Evolutionary conservation across 106 monocot genomes (phyloP).

Genomic region (Xerophyta viscosa): DNA sequence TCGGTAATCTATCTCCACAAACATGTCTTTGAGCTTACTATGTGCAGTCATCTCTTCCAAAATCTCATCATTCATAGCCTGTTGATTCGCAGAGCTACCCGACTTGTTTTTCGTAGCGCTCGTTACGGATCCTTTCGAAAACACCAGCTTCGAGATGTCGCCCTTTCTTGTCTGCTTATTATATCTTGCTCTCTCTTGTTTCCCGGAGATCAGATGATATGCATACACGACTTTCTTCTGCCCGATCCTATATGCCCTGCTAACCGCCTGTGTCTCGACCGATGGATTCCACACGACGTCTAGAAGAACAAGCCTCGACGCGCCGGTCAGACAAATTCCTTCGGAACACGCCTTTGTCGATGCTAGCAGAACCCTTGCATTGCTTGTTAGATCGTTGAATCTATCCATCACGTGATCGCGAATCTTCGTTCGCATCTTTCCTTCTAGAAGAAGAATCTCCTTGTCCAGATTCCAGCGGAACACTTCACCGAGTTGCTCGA

Average conservation of each 20-base stretch:
- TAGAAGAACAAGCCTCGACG: conserved; percentile 70
- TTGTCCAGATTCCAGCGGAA: conserved; percentile 53
- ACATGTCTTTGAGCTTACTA: conserved; percentile 46
- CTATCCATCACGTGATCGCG: conserved; percentile 35
- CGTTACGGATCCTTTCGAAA: conserved; percentile 30
- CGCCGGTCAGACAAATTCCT: conserved; percentile 65
- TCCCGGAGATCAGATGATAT: conserved; percentile 55
- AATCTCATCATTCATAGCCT: conserved; percentile 37
- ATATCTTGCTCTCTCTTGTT: conserved; percentile 48
- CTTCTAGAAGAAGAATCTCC: conserved; percentile 51
- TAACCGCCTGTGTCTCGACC: conserved; percentile 60
- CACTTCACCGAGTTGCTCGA: conserved; percentile 25
- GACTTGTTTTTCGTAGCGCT: conserved; percentile 12
- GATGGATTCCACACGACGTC: conserved; percentile 88
- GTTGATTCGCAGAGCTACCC: conserved; percentile 19
- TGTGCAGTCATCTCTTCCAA: conserved; percentile 48
- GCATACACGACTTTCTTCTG: conserved; percentile 61
- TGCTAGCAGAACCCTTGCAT: conserved; percentile 61
- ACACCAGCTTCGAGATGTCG: conserved; percentile 47
- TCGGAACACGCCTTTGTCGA: conserved; percentile 73
- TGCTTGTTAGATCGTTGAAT: conserved; percentile 47
- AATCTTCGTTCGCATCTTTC: conserved; percentile 14
- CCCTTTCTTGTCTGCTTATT: conserved; percentile 44
- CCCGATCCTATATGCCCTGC: conserved; percentile 59
- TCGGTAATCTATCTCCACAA: conserved; percentile 27